A percentile compares a stretch with the other conserved stretches of the same genome.
These are phyloP conservation scores for Exophiala sideris DNA, from an alignment of 2,329 filamentous ascomycete genomes.

Conservation along the genomic window DNA sequence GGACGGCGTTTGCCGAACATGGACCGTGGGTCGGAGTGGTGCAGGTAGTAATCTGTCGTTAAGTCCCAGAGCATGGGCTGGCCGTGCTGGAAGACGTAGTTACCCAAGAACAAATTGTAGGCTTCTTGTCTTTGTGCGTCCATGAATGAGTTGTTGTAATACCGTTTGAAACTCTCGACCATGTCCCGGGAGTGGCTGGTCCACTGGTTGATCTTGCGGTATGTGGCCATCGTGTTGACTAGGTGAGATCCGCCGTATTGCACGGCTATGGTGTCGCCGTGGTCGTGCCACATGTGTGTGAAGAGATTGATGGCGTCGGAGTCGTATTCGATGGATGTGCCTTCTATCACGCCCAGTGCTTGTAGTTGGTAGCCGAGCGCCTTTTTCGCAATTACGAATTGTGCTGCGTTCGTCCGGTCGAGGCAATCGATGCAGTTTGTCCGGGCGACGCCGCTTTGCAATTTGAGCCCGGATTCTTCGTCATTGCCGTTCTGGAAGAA, in stretches of 20 bases:
- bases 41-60: conserved; percentile 90
- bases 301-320: conserved; percentile 95
- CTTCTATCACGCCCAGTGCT: conserved; percentile 79
- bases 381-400: conserved; percentile 95
- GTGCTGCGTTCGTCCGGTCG: conserved; percentile 93
- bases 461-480: conserved; percentile 59
- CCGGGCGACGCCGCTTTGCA: conserved; percentile 88
- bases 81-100: conserved; percentile 83
- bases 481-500: conserved; percentile 93
- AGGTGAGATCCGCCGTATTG: conserved; percentile 97
- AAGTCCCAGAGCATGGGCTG: conserved; percentile 98
- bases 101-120: conserved; percentile 94
- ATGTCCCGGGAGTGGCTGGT: conserved; percentile 95
- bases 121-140: conserved; percentile 97
- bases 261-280: conserved; percentile 95
- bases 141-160: conserved; percentile 98
- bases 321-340: conserved; percentile 81
- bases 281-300: conserved; percentile 97
- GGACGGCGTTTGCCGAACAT: conserved; percentile 63
- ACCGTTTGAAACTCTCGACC: conserved; percentile 98
- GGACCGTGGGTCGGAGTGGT: conserved; percentile 76
- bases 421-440: conserved; percentile 99
- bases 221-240: conserved; percentile 99
- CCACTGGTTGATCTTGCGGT: conserved; percentile 98
- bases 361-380: conserved; percentile 90